Evolutionary conservation across 805 yeast genomes (phyloP).

Genomic region (Jamesozyma lodderae): DNA sequence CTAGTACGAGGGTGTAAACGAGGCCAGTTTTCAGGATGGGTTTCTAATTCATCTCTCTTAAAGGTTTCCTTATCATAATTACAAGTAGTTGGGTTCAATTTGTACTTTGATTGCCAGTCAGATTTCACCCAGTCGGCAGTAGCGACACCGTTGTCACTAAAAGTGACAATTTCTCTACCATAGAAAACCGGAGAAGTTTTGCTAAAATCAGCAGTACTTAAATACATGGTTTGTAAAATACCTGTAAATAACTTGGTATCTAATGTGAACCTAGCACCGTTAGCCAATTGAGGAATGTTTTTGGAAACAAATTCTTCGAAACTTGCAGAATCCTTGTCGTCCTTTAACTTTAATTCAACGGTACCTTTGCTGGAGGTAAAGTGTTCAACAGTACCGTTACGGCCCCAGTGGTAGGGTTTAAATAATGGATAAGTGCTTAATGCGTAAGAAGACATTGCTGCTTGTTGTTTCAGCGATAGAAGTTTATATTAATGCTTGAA

Average conservation of each 20-base stretch:
- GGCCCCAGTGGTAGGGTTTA: conserved; percentile 30
- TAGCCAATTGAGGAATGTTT: conserved; percentile 37
- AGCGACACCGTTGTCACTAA: conserved; percentile 60
- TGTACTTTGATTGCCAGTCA: conserved; percentile 19
- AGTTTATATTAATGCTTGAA: no score
- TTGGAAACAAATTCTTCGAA: conserved; percentile 20
- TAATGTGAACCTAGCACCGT: conserved; percentile 44
- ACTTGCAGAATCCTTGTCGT: conserved; percentile 10
- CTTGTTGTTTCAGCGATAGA: no score
- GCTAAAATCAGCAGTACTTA: conserved; percentile 47
- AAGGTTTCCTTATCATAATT: conserved; percentile 24
- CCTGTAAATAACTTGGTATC: conserved; percentile 65
- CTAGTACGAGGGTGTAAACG: conserved; percentile 62
- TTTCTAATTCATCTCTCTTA: conserved; percentile 31
- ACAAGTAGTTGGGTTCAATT: conserved; percentile 8
- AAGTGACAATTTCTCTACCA: conserved; percentile 56
- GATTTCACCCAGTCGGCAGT: conserved; percentile 61
- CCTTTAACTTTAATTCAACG: conserved; percentile 16
- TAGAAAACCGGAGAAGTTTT: conserved; percentile 51
- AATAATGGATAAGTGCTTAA: conserved; percentile 14
- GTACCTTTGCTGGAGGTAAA: conserved; percentile 19
- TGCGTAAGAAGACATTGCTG: neutral
- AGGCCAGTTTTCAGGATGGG: conserved; percentile 45
- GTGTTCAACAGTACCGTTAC: conserved; percentile 28
- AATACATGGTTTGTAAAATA: conserved; percentile 65